Conservation (phyloP, 176 grass and related monocot genomes). For the Eragrostis nindensis region DNA sequence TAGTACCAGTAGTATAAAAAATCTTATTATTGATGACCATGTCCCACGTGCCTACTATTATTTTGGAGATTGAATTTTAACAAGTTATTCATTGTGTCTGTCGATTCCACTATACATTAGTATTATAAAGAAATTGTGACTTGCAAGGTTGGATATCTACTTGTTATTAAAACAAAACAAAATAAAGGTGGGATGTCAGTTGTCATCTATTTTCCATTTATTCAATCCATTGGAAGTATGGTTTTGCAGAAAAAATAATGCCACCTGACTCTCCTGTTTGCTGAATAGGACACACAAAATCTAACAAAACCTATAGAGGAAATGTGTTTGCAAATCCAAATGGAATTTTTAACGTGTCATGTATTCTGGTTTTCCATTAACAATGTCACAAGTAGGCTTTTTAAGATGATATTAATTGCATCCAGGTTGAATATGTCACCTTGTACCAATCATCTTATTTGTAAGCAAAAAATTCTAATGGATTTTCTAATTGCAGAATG, state of each 20-base stretch:
- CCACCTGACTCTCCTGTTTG: background rate
- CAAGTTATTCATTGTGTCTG: background rate
- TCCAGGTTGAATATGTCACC: conserved; percentile 13
- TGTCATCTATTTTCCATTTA: background rate
- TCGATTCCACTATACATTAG: conserved; percentile 9
- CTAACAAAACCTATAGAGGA: background rate
- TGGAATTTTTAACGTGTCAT: background rate
- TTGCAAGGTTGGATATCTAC: conserved; percentile 9
- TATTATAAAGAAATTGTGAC: background rate
- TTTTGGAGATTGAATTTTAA: background rate
- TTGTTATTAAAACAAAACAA: background rate
- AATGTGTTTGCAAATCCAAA: conserved; percentile 1
- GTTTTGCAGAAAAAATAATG: conserved; percentile 11
- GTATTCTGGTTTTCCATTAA: background rate
- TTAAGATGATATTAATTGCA: background rate
- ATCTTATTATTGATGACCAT: conserved; percentile 24
- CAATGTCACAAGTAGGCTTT: background rate
- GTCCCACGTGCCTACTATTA: background rate
- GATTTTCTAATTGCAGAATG: conserved; percentile 58
- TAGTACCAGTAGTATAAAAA: background rate
- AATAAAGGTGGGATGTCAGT: background rate
- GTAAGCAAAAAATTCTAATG: conserved; percentile 2
- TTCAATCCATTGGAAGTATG: background rate
- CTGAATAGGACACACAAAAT: background rate
- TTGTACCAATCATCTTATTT: conserved; percentile 17